These are phyloP conservation scores for Acacia pycnantha DNA, from an alignment of 331 rosid genomes.

Conservation along the genomic window DNA sequence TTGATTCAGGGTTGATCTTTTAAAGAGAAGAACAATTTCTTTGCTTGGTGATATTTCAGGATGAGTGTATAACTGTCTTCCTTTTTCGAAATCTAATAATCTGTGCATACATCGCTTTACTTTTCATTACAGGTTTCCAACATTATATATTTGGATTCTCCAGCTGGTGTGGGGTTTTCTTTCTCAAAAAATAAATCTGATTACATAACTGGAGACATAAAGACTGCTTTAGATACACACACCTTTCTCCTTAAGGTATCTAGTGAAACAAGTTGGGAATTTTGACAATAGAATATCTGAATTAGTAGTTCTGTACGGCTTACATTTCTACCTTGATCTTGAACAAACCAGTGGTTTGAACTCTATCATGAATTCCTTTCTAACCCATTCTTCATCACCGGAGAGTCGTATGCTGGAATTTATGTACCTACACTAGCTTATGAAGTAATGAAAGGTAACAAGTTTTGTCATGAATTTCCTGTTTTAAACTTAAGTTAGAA, in stretches of 20 bases:
- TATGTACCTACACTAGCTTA: slow-evolving; percentile 87
- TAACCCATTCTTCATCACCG: slow-evolving; percentile 74
- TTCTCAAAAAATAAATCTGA: slow-evolving; percentile 69
- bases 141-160: slow-evolving; percentile 90
- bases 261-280: slow-evolving; percentile 5
- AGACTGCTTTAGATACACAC: slow-evolving; percentile 83
- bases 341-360: slow-evolving; percentile 75
- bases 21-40: not conserved
- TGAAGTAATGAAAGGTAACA: slow-evolving; percentile 70
- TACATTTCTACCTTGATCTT: slow-evolving; percentile 15
- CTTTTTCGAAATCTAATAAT: not conserved
- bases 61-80: not conserved
- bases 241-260: slow-evolving; percentile 83
- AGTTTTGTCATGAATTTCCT: slow-evolving; percentile 24
- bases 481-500: slow-evolving; percentile 5
- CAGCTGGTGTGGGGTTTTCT: slow-evolving; percentile 93
- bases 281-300: slow-evolving; percentile 11
- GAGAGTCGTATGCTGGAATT: slow-evolving; percentile 95
- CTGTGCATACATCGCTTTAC: slow-evolving; percentile 16
- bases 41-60: not conserved
- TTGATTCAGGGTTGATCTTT: slow-evolving; percentile 48
- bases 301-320: slow-evolving; percentile 5
- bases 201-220: slow-evolving; percentile 68
- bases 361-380: slow-evolving; percentile 70
- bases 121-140: slow-evolving; percentile 71